These are phyloP conservation scores for Avena insularis DNA, from an alignment of 176 grass and related monocot species.

Conservation along the genomic window DNA sequence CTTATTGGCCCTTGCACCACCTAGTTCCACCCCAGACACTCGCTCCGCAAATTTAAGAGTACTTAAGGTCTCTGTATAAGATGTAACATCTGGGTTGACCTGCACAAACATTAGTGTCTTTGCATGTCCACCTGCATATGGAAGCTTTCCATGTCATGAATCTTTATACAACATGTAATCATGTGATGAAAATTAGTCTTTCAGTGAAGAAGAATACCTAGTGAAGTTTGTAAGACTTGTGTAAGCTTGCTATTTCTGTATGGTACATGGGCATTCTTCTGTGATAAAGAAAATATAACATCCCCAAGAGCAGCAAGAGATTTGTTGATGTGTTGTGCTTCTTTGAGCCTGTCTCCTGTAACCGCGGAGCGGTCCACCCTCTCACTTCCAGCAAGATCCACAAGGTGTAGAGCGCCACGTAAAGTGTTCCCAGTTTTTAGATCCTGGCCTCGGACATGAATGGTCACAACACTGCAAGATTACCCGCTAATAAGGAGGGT, in stretches of 20 bases:
- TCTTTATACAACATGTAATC: slow-evolving; percentile 22
- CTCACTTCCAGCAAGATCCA: slow-evolving; percentile 93
- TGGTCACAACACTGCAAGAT: slow-evolving; percentile 73
- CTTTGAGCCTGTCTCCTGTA: slow-evolving; percentile 85
- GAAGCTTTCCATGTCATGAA: slow-evolving; percentile 31
- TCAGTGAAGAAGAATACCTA: slow-evolving; percentile 57
- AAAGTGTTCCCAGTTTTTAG: slow-evolving; percentile 60
- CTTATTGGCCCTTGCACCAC: slow-evolving; percentile 71
- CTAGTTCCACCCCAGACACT: slow-evolving; percentile 83
- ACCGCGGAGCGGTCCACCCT: slow-evolving; percentile 79
- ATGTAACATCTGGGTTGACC: slow-evolving; percentile 78
- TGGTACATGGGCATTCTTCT: slow-evolving; percentile 76
- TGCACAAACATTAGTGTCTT: slow-evolving; percentile 95
- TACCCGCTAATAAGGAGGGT: slow-evolving; percentile 23
- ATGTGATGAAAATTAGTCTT: slow-evolving; percentile 32
- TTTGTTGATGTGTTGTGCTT: slow-evolving; percentile 93
- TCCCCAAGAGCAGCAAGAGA: slow-evolving; percentile 85
- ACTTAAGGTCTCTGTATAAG: slow-evolving; percentile 78
- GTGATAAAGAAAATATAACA: slow-evolving; percentile 85
- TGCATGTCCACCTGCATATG: slow-evolving; percentile 77
- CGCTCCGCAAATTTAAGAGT: slow-evolving; percentile 91
- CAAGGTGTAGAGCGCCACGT: slow-evolving; percentile 75
- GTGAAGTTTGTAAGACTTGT: slow-evolving; percentile 84
- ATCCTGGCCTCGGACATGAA: slow-evolving; percentile 75
- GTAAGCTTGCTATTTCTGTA: slow-evolving; percentile 95